Evolutionary conservation across 2,329 filamentous ascomycete genomes (phyloP), one percentile per base, ranked within the genome.

Genomic region (Neopestalotiopsis sp.): DNA sequence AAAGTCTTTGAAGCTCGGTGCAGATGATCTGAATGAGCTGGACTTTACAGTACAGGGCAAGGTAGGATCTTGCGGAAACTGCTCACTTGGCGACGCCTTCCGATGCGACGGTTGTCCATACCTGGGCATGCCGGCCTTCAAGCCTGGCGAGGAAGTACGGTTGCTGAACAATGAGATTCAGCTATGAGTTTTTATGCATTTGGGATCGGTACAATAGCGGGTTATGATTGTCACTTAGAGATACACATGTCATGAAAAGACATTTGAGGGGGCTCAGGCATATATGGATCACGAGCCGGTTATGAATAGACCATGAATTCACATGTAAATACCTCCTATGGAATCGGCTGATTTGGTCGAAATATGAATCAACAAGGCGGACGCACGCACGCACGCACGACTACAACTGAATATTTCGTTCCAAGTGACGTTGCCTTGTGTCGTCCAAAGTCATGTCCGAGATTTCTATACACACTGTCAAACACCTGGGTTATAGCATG

Each of bases 41-140:
- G 96, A 99, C 81, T 98, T 99, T 78, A 99, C 96, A 0, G 94
- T 98, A n/a, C 88, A 97, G 81, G 96, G 96, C 74, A 98, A 98
- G 84, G 93, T 95, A 5, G 95, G 96, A 67, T 97, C 93, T 20
- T 99, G 96, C 80, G 94, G 94, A 34, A 98, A 95, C 82, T 98
- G 96, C 81, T 92, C 94, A 34, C 86, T 99, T 17, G 96, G 96
- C 65, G 95, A 98, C 80, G 95, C 96, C 3, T 94, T 94, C 83
- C 85, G 92, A 34, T 94, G 92, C 78, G 90, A 90, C 64, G 89
- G 85, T 32, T 89, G 86, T 30, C 77, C 75, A 42, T 81, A 78
- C 69, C 74, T 80, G 24, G 76, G 77, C 17, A 66, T 99, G 74
- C 96, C 96, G 14, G 93, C 96, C 4, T 99, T 99, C 86, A 97